Percentiles rank a stretch among this genome's conserved stretches.
These are phyloP conservation scores for Porcisia hertigi DNA, from an alignment of 208 protist genomes.

Conservation along the genomic window DNA sequence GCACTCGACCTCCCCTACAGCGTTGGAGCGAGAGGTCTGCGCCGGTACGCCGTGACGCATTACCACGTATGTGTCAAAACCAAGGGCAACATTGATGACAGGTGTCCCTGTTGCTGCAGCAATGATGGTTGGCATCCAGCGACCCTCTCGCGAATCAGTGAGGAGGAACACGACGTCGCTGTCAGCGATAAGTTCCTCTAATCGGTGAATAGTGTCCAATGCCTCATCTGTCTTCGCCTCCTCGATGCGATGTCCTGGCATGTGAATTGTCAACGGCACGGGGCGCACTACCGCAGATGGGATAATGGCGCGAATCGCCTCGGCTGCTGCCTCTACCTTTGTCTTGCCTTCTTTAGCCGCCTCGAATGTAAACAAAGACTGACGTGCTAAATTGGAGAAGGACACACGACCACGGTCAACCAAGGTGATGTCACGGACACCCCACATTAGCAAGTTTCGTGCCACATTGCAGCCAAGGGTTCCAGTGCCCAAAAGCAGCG, in stretches of 20 bases:
- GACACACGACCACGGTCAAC: constrained; percentile 96
- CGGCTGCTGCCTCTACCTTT: constrained; percentile 93
- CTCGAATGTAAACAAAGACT: constrained; percentile 85
- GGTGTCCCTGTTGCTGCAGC: constrained; percentile 80
- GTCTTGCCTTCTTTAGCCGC: constrained; percentile 73
- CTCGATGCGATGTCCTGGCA: constrained; percentile 95
- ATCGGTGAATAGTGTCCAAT: constrained; percentile 41
- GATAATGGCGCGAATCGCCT: constrained; percentile 86
- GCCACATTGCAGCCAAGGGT: constrained; percentile 99
- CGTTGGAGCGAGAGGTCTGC: constrained; percentile 20
- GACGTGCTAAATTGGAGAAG: constrained; percentile 96
- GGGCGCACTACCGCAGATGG: constrained; percentile 61
- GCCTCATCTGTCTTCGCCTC: constrained; percentile 31
- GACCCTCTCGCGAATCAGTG: constrained; percentile 96
- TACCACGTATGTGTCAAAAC: constrained; percentile 98
- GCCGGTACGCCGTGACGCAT: constrained; percentile 95
- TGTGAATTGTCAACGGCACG: constrained; percentile 93
- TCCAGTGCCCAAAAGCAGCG: constrained; percentile 96
- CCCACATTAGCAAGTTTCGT: constrained; percentile 95
- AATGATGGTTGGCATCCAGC: constrained; percentile 98
- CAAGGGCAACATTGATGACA: constrained; percentile 96
- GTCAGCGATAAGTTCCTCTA: constrained; percentile 77
- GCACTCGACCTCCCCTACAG: neutral
- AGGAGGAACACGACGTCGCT: constrained; percentile 98
- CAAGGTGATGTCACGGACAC: constrained; percentile 95